Conservation (phyloP, 371 early-diverging fungal species). For the Mucor sp. region DNA sequence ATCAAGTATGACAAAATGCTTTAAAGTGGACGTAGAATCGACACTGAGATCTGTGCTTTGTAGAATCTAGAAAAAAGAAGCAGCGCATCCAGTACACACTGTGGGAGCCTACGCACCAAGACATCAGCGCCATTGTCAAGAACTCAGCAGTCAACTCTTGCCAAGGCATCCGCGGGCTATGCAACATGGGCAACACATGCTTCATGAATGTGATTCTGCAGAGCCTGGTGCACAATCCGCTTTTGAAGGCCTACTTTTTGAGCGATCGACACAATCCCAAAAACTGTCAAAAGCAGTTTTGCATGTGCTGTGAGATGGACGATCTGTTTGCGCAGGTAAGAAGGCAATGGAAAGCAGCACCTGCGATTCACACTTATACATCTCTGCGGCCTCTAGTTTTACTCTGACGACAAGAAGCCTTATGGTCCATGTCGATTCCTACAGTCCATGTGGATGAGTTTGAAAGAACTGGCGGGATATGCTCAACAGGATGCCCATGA, state of each 20-base stretch:
- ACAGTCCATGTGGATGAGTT: slow-evolving; percentile 87
- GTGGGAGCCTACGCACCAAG: slow-evolving; percentile 50
- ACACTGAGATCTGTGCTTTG: background rate
- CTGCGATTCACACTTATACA: no score
- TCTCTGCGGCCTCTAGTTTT: slow-evolving; percentile 64
- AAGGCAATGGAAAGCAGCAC: background rate
- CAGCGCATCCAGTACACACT: slow-evolving; percentile 22
- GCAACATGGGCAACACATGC: slow-evolving; percentile 94
- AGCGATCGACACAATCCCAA: slow-evolving; percentile 80
- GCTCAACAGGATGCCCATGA: slow-evolving; percentile 98
- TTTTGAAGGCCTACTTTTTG: slow-evolving; percentile 84
- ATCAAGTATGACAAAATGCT: slow-evolving; percentile 17
- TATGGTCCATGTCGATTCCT: slow-evolving; percentile 85
- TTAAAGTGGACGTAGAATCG: background rate
- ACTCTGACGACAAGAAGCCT: slow-evolving; percentile 71
- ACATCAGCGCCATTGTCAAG: slow-evolving; percentile 48
- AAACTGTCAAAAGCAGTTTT: slow-evolving; percentile 67
- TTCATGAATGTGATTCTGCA: slow-evolving; percentile 95
- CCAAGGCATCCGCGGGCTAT: slow-evolving; percentile 85
- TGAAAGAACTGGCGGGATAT: slow-evolving; percentile 87
- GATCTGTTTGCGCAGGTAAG: slow-evolving; percentile 69
- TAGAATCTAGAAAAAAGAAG: slow-evolving; percentile 33
- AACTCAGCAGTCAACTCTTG: slow-evolving; percentile 56
- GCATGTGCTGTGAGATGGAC: slow-evolving; percentile 95
- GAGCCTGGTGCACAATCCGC: slow-evolving; percentile 88